Evolutionary conservation across 1,284 basidiomycete genomes (phyloP), one percentile per base, ranked within the genome.

Genomic region (Rhodotorula sp.): DNA sequence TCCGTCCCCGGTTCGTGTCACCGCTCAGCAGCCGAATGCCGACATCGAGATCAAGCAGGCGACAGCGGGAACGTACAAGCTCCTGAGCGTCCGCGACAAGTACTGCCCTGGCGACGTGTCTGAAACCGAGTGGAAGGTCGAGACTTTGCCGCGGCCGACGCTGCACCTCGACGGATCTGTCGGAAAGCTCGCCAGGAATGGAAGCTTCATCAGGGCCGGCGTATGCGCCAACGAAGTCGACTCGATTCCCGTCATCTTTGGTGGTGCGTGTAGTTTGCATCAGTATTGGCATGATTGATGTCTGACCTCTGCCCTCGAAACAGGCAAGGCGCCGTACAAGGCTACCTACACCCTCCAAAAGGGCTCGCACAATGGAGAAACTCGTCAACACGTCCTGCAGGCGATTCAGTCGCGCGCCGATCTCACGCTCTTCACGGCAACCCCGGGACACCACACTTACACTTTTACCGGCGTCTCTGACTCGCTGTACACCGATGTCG

Each of bases 391-490:
- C 45, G 47, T 69, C 5, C 58, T 71, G 2, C 62, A 63, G 34
- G 70, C 67, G 59, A 78, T 74, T 72, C 80, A 71, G 73, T 73
- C 28, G 49, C 76, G 50, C 65, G 78, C 76, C 61, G 78, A 74
- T 59, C 76, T 73, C 58, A 77, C 68, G 75, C 85, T 98, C 34
- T 88, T 88, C 68, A 94, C 91, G 0, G 86, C 87, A 0, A 86
- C 86, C 50, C 85, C 92, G 2, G 94, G 94, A 5, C 86, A 88
- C 67, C 90, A 95, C 79, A 89, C 87, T 78, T 98, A 98, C 80
- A 89, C 92, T 79, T 89, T 99, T 74, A 88, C 90, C 73, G 89
- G 91, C 77, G 87, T 98, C 28, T 90, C 90, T 15, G 95, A 99
- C 80, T 85, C 88, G 0, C 87, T 90, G n/a, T 98, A 97, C 81